These are phyloP conservation scores for Achaetomium macrosporum DNA, from an alignment of 2,329 filamentous ascomycete genomes.

Conservation along the genomic window DNA sequence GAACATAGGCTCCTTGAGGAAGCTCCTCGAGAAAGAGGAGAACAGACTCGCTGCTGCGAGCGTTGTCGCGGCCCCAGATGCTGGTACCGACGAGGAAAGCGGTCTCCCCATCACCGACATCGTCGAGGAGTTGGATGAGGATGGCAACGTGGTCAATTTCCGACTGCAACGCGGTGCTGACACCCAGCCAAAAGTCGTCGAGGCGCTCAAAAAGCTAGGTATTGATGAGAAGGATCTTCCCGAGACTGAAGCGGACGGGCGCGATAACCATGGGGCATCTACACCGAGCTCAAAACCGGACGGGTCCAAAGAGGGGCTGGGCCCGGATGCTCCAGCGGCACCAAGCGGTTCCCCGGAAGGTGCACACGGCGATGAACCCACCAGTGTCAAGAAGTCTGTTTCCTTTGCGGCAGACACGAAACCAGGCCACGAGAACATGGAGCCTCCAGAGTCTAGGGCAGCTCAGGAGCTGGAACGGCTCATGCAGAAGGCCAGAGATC, in stretches of 20 bases:
- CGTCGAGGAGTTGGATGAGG: slow-evolving; percentile 83
- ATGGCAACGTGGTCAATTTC: slow-evolving; percentile 74
- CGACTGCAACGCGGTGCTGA: slow-evolving; percentile 62
- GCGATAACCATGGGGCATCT: slow-evolving; percentile 7
- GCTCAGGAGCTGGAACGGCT: slow-evolving; percentile 49
- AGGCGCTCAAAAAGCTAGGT: slow-evolving; percentile 73
- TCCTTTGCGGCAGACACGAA: slow-evolving; percentile 59
- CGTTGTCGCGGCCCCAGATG: slow-evolving; percentile 53
- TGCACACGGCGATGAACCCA: not conserved
- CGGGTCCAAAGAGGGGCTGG: not conserved
- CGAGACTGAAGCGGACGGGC: slow-evolving; percentile 17
- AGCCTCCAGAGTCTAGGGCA: slow-evolving; percentile 34
- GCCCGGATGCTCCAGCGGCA: not conserved
- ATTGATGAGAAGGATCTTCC: slow-evolving; percentile 42
- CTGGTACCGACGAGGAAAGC: slow-evolving; percentile 52
- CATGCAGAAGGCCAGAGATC: slow-evolving; percentile 50
- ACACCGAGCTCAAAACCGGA: not conserved
- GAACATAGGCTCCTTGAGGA: slow-evolving; percentile 70
- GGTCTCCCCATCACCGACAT: slow-evolving; percentile 83
- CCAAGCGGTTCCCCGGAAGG: not conserved
- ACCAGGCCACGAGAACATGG: slow-evolving; percentile 32
- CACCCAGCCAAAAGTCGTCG: slow-evolving; percentile 59
- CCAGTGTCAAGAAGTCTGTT: slow-evolving; percentile 49
- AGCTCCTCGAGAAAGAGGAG: slow-evolving; percentile 64
- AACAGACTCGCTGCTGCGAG: slow-evolving; percentile 61